A percentile compares a stretch with the other conserved stretches of the same genome.
phyloP scores from a whole-genome alignment of 2,329 filamentous ascomycete genomes.

The Ophiocordyceps robertsii region DNA sequence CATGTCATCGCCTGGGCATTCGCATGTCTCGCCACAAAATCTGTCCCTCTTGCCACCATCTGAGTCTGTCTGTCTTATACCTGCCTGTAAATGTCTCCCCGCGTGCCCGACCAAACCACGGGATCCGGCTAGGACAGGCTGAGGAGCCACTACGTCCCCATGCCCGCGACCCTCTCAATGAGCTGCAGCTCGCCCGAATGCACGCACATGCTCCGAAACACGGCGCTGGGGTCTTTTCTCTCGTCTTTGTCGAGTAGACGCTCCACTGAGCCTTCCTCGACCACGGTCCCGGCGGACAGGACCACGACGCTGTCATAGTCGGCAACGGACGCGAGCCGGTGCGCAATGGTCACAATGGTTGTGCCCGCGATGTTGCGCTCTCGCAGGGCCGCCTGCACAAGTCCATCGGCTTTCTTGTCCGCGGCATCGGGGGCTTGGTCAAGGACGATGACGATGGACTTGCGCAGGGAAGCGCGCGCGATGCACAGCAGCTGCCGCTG shows the following conservation, averaged over 20 bases:
- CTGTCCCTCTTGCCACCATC: background rate
- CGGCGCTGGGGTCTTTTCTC: background rate
- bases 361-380: conserved; percentile 49
- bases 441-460: conserved; percentile 58
- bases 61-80: too few relatives aligned
- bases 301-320: conserved; percentile 62
- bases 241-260: background rate
- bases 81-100: background rate
- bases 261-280: conserved; percentile 26
- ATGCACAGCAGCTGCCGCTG: conserved; percentile 62
- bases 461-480: conserved; percentile 53
- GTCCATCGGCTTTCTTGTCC: conserved; percentile 60
- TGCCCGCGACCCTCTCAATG: background rate
- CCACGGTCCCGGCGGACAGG: conserved; percentile 57
- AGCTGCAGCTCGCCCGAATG: background rate
- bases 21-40: background rate
- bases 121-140: background rate
- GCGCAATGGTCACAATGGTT: conserved; percentile 57
- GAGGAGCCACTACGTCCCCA: conserved; percentile 1
- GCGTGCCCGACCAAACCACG: background rate
- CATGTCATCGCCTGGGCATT: too few relatives aligned
- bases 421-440: conserved; percentile 62
- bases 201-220: background rate
- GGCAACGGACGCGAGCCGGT: conserved; percentile 46
- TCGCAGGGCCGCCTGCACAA: conserved; percentile 55